Evolutionary conservation across 306 rosid genomes (phyloP).

Genomic region (Datisca glomerata): DNA sequence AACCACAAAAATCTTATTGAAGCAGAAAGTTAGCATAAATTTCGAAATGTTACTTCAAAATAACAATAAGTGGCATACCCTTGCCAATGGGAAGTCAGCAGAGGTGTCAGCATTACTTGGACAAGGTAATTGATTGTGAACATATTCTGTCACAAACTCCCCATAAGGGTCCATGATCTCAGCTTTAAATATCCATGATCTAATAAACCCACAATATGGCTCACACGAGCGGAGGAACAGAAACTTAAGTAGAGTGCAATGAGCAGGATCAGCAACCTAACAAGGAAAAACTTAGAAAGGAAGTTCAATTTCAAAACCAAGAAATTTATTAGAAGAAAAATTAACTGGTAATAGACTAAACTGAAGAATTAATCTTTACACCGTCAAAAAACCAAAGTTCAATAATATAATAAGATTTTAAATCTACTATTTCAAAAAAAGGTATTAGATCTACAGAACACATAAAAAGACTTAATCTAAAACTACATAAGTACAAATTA

Average conservation of each 20-base stretch:
- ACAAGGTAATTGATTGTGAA: conserved; percentile 21
- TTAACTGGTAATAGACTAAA: too few species aligned
- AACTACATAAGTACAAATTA: too few species aligned
- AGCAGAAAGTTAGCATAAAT: conserved; percentile 11
- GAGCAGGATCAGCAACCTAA: conserved; percentile 95
- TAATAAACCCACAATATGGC: conserved; percentile 82
- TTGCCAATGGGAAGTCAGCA: conserved; percentile 40
- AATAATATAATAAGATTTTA: too few species aligned
- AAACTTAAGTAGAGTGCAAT: conserved; percentile 62
- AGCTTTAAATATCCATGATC: conserved; percentile 93
- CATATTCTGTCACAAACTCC: conserved; percentile 66
- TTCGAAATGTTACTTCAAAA: conserved; percentile 6
- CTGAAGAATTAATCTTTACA: too few species aligned
- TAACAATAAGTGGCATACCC: conserved; percentile 34
- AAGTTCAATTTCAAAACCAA: not conserved
- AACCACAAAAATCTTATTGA: conserved; percentile 18
- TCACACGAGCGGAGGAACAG: conserved; percentile 80
- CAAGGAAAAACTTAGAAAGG: conserved; percentile 10
- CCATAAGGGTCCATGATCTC: conserved; percentile 83
- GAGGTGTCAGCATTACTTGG: conserved; percentile 27
- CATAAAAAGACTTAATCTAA: too few species aligned
- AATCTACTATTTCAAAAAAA: too few species aligned
- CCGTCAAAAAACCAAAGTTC: too few species aligned
- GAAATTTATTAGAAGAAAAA: too few species aligned
- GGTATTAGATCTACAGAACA: too few species aligned